Percentiles rank a stretch among this genome's conserved stretches.
phyloP scores from a whole-genome alignment of 176 grass and related monocot species.

The Saccharum officinarum region DNA sequence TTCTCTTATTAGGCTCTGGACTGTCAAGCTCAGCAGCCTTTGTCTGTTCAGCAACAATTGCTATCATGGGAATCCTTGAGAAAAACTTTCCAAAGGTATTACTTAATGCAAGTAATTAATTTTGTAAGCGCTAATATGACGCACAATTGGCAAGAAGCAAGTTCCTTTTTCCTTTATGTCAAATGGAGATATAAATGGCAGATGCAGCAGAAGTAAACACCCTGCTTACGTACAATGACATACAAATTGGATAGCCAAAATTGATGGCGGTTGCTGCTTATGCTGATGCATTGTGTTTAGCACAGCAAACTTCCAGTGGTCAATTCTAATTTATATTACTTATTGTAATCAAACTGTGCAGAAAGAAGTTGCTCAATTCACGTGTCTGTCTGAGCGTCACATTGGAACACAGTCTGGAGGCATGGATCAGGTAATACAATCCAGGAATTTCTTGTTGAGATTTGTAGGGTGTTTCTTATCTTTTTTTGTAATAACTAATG shows the following conservation, averaged over 20 bases:
- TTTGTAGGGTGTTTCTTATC: background rate
- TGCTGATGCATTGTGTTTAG: background rate
- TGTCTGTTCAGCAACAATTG: slow-evolving; percentile 95
- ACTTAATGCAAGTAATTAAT: background rate
- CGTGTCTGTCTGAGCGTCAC: slow-evolving; percentile 83
- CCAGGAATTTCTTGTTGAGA: background rate
- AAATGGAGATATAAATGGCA: background rate
- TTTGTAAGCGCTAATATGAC: background rate
- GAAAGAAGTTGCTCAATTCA: slow-evolving; percentile 99
- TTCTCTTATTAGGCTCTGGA: slow-evolving; percentile 70
- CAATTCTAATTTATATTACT: background rate
- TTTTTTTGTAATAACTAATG: background rate
- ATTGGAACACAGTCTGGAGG: slow-evolving; percentile 95
- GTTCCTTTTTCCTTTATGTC: background rate
- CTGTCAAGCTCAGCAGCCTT: slow-evolving; percentile 95
- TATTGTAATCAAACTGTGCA: slow-evolving; percentile 45
- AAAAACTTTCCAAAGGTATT: slow-evolving; percentile 89
- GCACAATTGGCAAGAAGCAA: background rate
- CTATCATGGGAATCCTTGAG: slow-evolving; percentile 83
- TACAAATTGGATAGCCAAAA: slow-evolving; percentile 9
- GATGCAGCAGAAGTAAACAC: background rate
- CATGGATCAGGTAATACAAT: slow-evolving; percentile 83
- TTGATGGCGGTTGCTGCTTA: background rate
- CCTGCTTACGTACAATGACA: background rate
- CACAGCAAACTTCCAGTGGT: background rate